A percentile compares a stretch with the other conserved stretches of the same genome.
These are phyloP conservation scores for Trichodelitschia bisporula DNA, from an alignment of 495 filamentous ascomycete species.

Conservation along the genomic window DNA sequence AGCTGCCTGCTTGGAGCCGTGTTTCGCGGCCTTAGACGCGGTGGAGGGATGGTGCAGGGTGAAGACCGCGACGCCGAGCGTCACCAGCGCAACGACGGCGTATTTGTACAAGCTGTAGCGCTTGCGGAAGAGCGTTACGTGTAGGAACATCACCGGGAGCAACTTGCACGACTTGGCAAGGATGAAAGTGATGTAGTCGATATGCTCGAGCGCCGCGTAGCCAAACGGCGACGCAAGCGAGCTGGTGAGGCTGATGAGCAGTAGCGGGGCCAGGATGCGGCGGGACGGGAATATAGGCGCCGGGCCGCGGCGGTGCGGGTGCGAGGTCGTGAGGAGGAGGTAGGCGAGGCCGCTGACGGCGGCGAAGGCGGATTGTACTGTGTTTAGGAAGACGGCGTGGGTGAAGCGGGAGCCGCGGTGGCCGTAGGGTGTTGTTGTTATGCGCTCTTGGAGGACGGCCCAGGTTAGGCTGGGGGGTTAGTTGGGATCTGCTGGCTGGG, in stretches of 20 bases:
- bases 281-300: slow-evolving; percentile 46
- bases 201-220: slow-evolving; percentile 76
- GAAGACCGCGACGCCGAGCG: slow-evolving; percentile 80
- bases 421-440: slow-evolving; percentile 84
- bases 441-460: slow-evolving; percentile 90
- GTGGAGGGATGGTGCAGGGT: slow-evolving; percentile 62
- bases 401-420: slow-evolving; percentile 40
- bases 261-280: slow-evolving; percentile 48
- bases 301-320: slow-evolving; percentile 13
- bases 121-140: slow-evolving; percentile 76
- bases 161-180: slow-evolving; percentile 96
- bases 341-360: slow-evolving; percentile 59
- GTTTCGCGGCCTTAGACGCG: slow-evolving; percentile 35
- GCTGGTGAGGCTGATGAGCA: slow-evolving; percentile 66
- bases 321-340: slow-evolving; percentile 40
- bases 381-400: slow-evolving; percentile 84
- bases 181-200: slow-evolving; percentile 98
- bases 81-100: slow-evolving; percentile 70
- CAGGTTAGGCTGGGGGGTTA: slow-evolving; percentile 51
- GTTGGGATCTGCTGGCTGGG: not conserved
- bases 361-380: slow-evolving; percentile 82
- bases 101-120: slow-evolving; percentile 93
- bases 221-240: slow-evolving; percentile 85
- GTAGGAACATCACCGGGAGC: slow-evolving; percentile 89
- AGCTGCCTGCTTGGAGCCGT: slow-evolving; percentile 19